phyloP scores from a whole-genome alignment of 257 asterid genomes.

The Solanum raphanifolium region DNA sequence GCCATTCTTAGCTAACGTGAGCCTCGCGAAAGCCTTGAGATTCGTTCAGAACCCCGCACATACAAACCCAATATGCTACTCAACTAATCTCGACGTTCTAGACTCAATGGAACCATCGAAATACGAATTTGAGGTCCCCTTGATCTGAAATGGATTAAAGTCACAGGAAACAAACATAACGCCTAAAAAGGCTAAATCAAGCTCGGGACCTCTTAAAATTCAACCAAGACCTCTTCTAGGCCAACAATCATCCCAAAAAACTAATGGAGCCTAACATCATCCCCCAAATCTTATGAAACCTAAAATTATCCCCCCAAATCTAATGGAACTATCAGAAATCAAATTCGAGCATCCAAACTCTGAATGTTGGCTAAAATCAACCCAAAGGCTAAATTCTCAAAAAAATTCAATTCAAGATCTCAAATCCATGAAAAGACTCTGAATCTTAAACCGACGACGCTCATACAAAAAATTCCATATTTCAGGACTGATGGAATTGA shows the following conservation, averaged over 20 bases:
- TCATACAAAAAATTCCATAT: background rate
- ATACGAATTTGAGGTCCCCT: background rate
- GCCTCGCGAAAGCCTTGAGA: too few species aligned
- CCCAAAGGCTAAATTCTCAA: background rate
- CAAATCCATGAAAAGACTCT: background rate
- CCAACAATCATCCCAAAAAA: background rate
- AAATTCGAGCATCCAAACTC: background rate
- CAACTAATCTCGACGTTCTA: too few species aligned
- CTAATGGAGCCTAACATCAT: too few species aligned
- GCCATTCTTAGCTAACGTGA: background rate
- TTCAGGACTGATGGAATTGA: background rate
- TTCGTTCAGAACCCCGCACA: background rate
- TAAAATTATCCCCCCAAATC: background rate
- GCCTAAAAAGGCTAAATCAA: background rate
- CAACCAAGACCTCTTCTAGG: background rate
- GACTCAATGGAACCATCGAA: background rate
- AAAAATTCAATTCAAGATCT: background rate
- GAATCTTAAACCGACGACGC: background rate
- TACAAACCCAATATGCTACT: background rate
- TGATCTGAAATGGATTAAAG: too few species aligned
- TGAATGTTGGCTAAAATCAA: background rate
- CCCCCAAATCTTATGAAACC: background rate
- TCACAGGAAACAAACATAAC: background rate
- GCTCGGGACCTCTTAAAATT: background rate
- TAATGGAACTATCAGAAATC: background rate